A percentile compares a stretch with the other conserved stretches of the same genome.
These are phyloP conservation scores for Monilinia laxa DNA, from an alignment of 2,329 filamentous ascomycete species.

Conservation along the genomic window DNA sequence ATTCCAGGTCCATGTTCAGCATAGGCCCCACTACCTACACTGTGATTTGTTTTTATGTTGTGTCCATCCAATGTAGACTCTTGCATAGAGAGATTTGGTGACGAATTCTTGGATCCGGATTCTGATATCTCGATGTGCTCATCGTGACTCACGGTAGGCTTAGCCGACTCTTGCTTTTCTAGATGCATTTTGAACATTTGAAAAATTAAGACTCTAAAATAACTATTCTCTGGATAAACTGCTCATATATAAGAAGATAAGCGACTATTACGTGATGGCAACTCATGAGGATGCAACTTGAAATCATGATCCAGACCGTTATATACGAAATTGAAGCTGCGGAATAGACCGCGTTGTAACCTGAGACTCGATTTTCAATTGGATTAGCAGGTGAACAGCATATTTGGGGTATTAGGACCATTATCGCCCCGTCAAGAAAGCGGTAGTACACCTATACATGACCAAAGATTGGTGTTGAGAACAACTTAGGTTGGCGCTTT, in stretches of 20 bases:
- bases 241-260: not conserved
- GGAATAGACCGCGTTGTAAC: not conserved
- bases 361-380: not conserved
- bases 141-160: not conserved
- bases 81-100: constrained; percentile 12
- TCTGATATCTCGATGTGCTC: not conserved
- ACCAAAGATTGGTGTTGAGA: not conserved
- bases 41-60: not conserved
- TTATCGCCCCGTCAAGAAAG: not conserved
- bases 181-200: not conserved
- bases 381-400: not conserved
- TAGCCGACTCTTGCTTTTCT: not conserved
- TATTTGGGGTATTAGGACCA: not conserved
- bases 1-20: constrained; percentile 41
- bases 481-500: not conserved
- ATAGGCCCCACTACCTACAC: constrained; percentile 23
- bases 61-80: constrained; percentile 1
- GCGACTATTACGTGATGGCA: no score
- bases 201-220: not conserved
- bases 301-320: not conserved
- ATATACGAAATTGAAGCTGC: not conserved
- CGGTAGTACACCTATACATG: not conserved
- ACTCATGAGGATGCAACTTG: not conserved
- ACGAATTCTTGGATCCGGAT: constrained; percentile 1
- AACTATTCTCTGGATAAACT: not conserved